Evolutionary conservation across 257 asterid species (phyloP).

Genomic region (Jacaranda copaia): DNA sequence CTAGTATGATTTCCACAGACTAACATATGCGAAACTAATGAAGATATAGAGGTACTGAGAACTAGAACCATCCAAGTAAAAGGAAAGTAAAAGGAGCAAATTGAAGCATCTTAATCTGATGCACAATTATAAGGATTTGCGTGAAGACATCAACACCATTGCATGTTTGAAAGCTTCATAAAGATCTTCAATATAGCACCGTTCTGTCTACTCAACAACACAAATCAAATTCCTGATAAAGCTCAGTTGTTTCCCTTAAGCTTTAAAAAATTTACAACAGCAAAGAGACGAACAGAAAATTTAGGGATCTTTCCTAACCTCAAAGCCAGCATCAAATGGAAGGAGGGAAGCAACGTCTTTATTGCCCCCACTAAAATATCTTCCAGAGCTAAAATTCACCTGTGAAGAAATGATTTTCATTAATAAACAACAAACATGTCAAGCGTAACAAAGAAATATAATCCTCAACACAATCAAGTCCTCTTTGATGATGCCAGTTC

Average conservation of each 20-base stretch:
- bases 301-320: slow-evolving; percentile 52
- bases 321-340: slow-evolving; percentile 97
- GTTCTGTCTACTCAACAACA: slow-evolving; percentile 18
- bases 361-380: slow-evolving; percentile 76
- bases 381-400: slow-evolving; percentile 97
- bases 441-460: slow-evolving; percentile 17
- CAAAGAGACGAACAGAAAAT: slow-evolving; percentile 18
- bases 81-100: slow-evolving; percentile 15
- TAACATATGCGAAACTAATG: not conserved
- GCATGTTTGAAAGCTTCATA: slow-evolving; percentile 25
- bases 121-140: slow-evolving; percentile 9
- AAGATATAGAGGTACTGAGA: slow-evolving; percentile 14
- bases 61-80: slow-evolving; percentile 27
- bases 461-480: slow-evolving; percentile 12
- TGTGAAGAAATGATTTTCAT: slow-evolving; percentile 44
- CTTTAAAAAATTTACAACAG: slow-evolving; percentile 4
- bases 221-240: not conserved
- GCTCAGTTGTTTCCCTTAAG: slow-evolving; percentile 15
- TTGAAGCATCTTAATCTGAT: slow-evolving; percentile 25
- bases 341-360: slow-evolving; percentile 69
- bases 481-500: slow-evolving; percentile 24
- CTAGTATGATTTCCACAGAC: slow-evolving; percentile 6
- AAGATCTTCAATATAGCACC: slow-evolving; percentile 18
- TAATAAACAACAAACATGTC: slow-evolving; percentile 19
- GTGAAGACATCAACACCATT: slow-evolving; percentile 17